Evolutionary conservation across 345 rosid species (phyloP), one percentile per base, ranked within the genome.

Genomic region (Salix udensis): DNA sequence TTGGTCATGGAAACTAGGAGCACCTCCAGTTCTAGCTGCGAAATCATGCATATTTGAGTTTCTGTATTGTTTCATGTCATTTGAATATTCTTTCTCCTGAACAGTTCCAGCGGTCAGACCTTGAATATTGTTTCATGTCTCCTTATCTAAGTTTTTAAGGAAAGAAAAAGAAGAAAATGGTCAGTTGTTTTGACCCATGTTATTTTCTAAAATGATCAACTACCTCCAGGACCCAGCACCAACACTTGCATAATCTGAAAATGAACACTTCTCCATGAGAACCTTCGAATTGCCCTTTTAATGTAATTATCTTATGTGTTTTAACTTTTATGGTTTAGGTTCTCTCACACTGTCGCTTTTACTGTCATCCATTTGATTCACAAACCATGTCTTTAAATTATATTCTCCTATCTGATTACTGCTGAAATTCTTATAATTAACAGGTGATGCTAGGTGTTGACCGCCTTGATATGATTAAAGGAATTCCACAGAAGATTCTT

Each of bases 401-500:
- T 67, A 3, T 50, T 67, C 23, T 26, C 18, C 16, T 67, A 61
- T 28, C 23, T 70, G 10, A 61, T 28, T 16, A 5, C 37, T 48
- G 39, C 65, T 70, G 21, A 53, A n/a, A 36, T 19, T 50, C 40
- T 77, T 61, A 24, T 68, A 39, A 69, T 68, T 55, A 68, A 16
- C 90, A 96, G 99, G 97, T 96, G 72, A 96, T 96, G 99, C 82
- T 96, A 84, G 99, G 99, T 74, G 99, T 96, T 74, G 99, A 96
- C 87, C 97, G 99, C 34, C 95, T 96, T 79, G 99, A 96, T 81
- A 96, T 96, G 99, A 96, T 96, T 73, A 96, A 96, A 84, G 99
- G 99, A 77, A 96, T 96, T 84, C 99, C 99, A 16, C 99, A 96
- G 66, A 96, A 96, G 90, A 89, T 96, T 86, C 88, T 96, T 62